A percentile compares a stretch with the other conserved stretches of the same genome.
phyloP scores from a whole-genome alignment of 192 early-diverging fungal genomes.

The Coemansia aciculifera region DNA sequence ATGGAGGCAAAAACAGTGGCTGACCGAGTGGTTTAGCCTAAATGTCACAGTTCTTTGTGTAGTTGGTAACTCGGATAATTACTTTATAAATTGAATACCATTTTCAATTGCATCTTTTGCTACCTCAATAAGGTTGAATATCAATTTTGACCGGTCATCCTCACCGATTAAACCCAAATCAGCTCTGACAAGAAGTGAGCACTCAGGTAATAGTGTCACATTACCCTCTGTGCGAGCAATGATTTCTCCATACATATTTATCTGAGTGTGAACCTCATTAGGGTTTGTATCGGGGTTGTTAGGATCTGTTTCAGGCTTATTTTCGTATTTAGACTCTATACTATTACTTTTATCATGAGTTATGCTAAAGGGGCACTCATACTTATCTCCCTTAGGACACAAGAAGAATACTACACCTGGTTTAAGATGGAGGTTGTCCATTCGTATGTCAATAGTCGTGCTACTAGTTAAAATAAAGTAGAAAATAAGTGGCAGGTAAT shows the following conservation, averaged over 20 bases:
- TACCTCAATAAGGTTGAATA: background rate
- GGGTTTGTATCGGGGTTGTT: background rate
- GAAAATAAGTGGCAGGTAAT: background rate
- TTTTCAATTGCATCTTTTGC: background rate
- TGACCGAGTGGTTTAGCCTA: background rate
- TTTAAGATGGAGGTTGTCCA: background rate
- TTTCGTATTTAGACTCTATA: background rate
- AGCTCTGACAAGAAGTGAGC: background rate
- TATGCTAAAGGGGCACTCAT: background rate
- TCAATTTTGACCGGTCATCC: background rate
- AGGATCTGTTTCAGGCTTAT: too few species aligned
- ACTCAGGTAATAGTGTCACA: background rate
- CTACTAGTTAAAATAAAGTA: background rate
- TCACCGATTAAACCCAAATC: background rate
- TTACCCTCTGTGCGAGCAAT: background rate
- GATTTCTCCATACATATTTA: background rate
- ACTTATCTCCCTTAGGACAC: background rate
- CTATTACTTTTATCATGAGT: background rate
- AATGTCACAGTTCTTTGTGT: background rate
- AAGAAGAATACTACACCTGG: background rate
- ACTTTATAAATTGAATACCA: background rate
- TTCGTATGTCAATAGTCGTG: background rate
- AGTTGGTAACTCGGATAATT: background rate
- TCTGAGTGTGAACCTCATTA: background rate
- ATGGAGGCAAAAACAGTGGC: background rate